Evolutionary conservation across 495 filamentous ascomycete species (phyloP).

Genomic region (Neurospora hispaniola): DNA sequence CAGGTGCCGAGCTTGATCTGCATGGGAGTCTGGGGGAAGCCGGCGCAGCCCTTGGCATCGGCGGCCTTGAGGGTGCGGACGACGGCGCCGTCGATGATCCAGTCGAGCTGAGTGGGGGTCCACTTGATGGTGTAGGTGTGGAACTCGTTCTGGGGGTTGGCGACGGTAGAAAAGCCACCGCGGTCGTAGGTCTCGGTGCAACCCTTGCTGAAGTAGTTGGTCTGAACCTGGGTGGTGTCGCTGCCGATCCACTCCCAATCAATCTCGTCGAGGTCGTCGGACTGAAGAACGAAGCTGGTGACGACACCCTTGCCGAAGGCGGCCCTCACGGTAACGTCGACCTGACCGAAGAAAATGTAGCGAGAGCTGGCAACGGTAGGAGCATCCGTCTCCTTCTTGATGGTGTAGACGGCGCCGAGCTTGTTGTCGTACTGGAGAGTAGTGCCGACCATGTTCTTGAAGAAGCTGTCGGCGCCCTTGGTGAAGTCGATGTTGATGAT

Average conservation of each 20-base stretch:
- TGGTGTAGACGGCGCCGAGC: conserved; percentile 65
- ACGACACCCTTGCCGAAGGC: conserved; percentile 61
- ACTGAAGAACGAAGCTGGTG: conserved; percentile 78
- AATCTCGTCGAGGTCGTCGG: conserved; percentile 88
- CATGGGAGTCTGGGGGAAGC: conserved; percentile 88
- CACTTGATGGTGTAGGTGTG: conserved; percentile 89
- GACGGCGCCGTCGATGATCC: conserved; percentile 66
- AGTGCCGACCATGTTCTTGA: conserved; percentile 53
- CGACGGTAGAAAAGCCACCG: conserved; percentile 52
- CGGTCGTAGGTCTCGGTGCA: conserved; percentile 65
- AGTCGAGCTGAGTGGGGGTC: conserved; percentile 63
- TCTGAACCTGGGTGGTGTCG: conserved; percentile 57
- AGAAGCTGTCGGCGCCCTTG: conserved; percentile 50
- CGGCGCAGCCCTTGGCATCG: conserved; percentile 43
- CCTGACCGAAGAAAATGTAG: conserved; percentile 73
- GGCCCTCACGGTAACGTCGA: conserved; percentile 56
- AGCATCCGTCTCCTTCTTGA: conserved; percentile 62
- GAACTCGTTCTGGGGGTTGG: conserved; percentile 51
- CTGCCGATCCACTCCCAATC: conserved; percentile 81
- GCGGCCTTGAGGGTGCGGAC: conserved; percentile 59
- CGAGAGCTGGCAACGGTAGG: conserved; percentile 60
- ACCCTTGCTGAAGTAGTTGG: conserved; percentile 94
- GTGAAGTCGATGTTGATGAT: conserved; percentile 68
- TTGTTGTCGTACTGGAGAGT: conserved; percentile 50
- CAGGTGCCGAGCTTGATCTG: conserved; percentile 79